Percentiles rank a stretch among this genome's conserved stretches.
phyloP scores from a whole-genome alignment of 2,329 filamentous ascomycete species.

The Venturia asperata region DNA sequence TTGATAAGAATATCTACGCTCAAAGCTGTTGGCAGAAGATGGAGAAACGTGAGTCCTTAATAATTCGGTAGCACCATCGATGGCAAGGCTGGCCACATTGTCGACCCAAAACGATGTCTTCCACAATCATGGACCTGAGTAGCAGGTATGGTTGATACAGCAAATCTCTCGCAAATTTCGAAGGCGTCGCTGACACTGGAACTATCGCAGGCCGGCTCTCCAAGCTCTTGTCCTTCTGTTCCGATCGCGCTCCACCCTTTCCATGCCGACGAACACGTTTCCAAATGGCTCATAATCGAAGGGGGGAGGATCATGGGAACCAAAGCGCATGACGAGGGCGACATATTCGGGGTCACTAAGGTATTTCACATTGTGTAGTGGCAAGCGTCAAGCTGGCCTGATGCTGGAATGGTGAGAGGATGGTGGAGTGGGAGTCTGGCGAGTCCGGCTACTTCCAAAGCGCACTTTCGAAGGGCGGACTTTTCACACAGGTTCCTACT shows the following conservation, averaged over 20 bases:
- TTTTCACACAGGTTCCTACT: no score
- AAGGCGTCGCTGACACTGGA: not conserved
- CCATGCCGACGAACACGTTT: not conserved
- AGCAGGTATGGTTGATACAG: not conserved
- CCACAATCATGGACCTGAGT: not conserved
- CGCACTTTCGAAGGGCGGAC: no score
- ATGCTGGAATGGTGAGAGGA: not conserved
- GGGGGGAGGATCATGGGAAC: not conserved
- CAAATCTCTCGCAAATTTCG: not conserved
- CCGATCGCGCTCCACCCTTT: not conserved
- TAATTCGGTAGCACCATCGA: conserved; percentile 1
- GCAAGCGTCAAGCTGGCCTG: not conserved
- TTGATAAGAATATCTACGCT: conserved; percentile 13
- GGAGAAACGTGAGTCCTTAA: not conserved
- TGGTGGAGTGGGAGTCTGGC: not conserved
- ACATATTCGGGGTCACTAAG: not conserved
- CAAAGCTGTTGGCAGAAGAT: not conserved
- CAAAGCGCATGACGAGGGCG: not conserved
- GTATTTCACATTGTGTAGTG: not conserved
- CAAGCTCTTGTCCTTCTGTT: conserved; percentile 3
- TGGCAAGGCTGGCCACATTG: not conserved
- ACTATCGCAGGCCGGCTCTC: not conserved
- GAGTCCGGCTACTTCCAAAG: not conserved
- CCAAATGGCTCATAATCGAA: not conserved
- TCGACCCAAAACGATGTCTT: not conserved